Conservation (phyloP, 2,329 filamentous ascomycete species). For the Ceratocystis colombiana region DNA sequence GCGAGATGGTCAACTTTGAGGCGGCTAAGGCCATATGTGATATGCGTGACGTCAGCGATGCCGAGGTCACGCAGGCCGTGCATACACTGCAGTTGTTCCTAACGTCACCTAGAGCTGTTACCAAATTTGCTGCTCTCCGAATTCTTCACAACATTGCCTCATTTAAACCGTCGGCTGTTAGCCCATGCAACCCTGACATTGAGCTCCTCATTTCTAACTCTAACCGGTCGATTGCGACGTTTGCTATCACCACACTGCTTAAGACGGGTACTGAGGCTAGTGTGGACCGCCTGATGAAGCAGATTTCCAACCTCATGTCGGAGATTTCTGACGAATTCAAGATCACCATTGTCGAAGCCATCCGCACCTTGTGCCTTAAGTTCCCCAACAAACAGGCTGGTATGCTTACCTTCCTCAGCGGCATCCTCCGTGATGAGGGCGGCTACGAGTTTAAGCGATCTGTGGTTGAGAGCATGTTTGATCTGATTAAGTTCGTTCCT, state of each 20-base stretch:
- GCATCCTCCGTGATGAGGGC: constrained; percentile 92
- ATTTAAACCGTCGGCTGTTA: constrained; percentile 88
- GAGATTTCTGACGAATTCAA: constrained; percentile 99
- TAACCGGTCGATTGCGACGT: constrained; percentile 95
- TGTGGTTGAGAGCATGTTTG: constrained; percentile 98
- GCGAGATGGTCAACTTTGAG: constrained; percentile 99
- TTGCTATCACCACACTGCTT: constrained; percentile 92
- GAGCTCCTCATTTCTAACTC: constrained; percentile 93
- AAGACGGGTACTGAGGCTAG: constrained; percentile 98
- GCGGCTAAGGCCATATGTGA: constrained; percentile 96
- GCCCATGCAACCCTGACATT: constrained; percentile 92
- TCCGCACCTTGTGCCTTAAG: constrained; percentile 90
- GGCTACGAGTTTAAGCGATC: constrained; percentile 97
- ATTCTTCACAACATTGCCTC: constrained; percentile 94
- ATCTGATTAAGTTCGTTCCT: constrained; percentile 96
- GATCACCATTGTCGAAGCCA: constrained; percentile 98
- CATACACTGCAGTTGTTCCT: constrained; percentile 95
- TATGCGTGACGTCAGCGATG: constrained; percentile 84
- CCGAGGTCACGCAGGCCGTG: constrained; percentile 82
- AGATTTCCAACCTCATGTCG: constrained; percentile 96
- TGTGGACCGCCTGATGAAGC: constrained; percentile 95
- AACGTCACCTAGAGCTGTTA: constrained; percentile 86
- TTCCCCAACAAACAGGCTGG: constrained; percentile 97
- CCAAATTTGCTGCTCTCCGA: constrained; percentile 92
- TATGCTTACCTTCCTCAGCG: constrained; percentile 93